Conservation (phyloP, 257 asterid genomes). For the Echium plantagineum region DNA sequence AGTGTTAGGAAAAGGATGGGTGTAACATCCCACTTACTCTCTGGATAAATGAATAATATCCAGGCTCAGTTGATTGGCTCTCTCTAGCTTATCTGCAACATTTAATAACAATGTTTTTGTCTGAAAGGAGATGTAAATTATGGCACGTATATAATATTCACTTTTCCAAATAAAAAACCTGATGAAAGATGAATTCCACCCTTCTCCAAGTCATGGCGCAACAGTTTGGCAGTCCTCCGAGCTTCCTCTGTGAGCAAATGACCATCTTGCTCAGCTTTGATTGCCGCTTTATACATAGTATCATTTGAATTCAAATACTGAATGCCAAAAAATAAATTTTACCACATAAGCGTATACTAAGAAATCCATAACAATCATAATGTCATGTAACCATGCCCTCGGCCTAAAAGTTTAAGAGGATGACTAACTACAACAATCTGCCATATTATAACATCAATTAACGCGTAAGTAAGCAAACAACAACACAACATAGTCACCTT, state of each 20-base stretch:
- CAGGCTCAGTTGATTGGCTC: conserved; percentile 51
- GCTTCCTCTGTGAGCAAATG: conserved; percentile 74
- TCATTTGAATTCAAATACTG: conserved; percentile 79
- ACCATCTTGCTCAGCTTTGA: conserved; percentile 63
- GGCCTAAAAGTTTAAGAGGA: neutral
- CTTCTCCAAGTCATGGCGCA: conserved; percentile 79
- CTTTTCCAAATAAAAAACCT: conserved; percentile 34
- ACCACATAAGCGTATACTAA: neutral
- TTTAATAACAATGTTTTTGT: conserved; percentile 14
- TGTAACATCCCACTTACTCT: conserved; percentile 45
- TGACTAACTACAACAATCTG: neutral
- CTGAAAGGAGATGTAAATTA: conserved; percentile 2
- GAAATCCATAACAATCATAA: neutral
- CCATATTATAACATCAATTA: neutral
- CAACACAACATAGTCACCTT: conserved; percentile 44
- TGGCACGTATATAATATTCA: conserved; percentile 7
- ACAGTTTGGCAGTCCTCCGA: conserved; percentile 55
- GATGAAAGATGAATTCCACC: conserved; percentile 89
- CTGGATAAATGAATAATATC: conserved; percentile 74
- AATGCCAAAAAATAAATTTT: conserved; percentile 16
- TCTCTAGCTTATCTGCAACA: conserved; percentile 62
- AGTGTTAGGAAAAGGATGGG: neutral
- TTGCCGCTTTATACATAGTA: conserved; percentile 59
- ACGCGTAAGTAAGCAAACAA: conserved; percentile 5
- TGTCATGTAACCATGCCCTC: neutral